Base-by-base conservation (phyloP, 2,329 filamentous ascomycete species). In the Aspergillus sojae region DNA sequence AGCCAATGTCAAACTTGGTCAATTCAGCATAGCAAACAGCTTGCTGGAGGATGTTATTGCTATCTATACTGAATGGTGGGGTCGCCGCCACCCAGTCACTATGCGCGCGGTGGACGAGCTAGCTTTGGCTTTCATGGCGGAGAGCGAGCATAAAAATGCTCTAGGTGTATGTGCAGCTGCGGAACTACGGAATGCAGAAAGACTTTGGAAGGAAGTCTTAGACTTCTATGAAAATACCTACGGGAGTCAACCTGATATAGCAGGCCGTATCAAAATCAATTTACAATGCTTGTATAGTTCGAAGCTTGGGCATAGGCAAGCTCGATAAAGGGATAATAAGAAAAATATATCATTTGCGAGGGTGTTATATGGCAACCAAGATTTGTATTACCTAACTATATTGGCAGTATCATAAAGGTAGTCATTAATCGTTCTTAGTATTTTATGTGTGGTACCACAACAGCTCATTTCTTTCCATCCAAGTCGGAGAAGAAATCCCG, bases 401-500 rank as follows among this genome's bases (percentile, higher is more conserved):
- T 26, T 16, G 21, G 12, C 5, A 50, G 6, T 10, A 0, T 30
- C 23, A 19, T 19, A 4, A 28, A 16, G 21, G 7, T 48, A 48
- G 12, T 48, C 45, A 30, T 50, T 19, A 7, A 19, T 50, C 46
- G 19, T 50, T 30, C 26, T n/a, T 0, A 19, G 30, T 16, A 14
- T 14, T 50, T 4, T n/a, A 28, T 28, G 5, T 23, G n/a, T 21
- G 10, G 34, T 7, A 2, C 28, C 39, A 12, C 11, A 54, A 12
- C 9, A 46, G 11, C 41, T 48, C 45, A 65, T 54, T 64, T 59
- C 54, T 86, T 86, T 4, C 86, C 86, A 58, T 89, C 87, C 61
- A 89, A 69, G 73, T 87, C 86, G 1, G 72, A 68, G 67, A 86
- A 89, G 67, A 88, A 88, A 9, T 86, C 77, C 74, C 83, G 86